phyloP scores from a whole-genome alignment of 2,329 filamentous ascomycete genomes.

The Cryphonectria parasitica region DNA sequence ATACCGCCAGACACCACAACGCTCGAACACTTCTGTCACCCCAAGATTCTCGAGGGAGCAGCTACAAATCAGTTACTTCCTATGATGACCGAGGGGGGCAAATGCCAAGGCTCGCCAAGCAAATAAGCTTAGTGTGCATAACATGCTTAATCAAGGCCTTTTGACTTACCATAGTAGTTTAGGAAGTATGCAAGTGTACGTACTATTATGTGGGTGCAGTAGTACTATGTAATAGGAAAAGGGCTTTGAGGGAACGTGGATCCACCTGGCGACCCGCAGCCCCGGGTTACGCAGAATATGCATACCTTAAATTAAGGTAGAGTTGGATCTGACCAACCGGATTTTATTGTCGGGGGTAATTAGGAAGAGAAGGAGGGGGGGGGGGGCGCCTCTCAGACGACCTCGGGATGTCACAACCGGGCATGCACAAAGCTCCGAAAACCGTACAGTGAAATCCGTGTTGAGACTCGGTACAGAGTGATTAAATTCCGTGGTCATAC shows the following conservation, averaged over 20 bases:
- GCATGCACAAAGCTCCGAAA: constrained; percentile 3
- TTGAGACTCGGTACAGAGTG: background rate
- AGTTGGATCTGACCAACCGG: background rate
- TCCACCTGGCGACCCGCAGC: constrained; percentile 6
- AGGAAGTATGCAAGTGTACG: background rate
- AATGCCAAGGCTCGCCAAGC: background rate
- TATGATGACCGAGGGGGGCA: background rate
- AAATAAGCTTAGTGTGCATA: background rate
- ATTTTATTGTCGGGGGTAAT: constrained; percentile 2
- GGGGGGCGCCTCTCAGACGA: background rate
- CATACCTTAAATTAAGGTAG: constrained; percentile 4
- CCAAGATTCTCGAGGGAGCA: background rate
- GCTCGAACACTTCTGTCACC: background rate
- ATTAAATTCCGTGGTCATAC: background rate
- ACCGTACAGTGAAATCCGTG: background rate
- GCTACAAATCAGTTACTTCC: background rate
- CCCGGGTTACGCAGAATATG: background rate
- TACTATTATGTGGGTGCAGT: too few relatives aligned
- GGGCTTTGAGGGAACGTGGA: background rate
- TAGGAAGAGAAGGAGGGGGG: background rate
- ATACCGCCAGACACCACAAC: background rate
- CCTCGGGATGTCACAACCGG: constrained; percentile 1
- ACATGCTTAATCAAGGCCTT: background rate
- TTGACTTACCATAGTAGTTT: background rate
- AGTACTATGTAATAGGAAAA: background rate